Evolutionary conservation across 768 basidiomycete species (phyloP).

Genomic region (Phaeolepiota aurea): DNA sequence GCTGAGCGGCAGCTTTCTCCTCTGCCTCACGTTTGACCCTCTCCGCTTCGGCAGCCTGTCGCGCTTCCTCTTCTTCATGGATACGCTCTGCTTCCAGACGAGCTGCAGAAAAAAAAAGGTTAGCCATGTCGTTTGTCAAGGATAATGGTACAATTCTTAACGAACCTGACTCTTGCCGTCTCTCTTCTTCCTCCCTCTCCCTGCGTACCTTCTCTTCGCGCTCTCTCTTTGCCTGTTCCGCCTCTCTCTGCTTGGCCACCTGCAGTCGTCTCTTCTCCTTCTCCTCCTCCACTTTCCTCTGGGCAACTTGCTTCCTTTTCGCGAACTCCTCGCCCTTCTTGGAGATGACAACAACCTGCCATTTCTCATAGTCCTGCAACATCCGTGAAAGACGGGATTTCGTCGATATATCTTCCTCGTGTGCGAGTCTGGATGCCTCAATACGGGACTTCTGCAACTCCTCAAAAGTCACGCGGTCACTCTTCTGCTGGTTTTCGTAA

Average conservation of each 20-base stretch:
- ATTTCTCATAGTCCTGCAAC: slow-evolving; percentile 54
- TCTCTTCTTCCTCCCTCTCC: slow-evolving; percentile 50
- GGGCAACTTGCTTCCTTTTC: slow-evolving; percentile 46
- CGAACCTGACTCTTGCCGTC: slow-evolving; percentile 44
- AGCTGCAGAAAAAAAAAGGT: slow-evolving; percentile 27
- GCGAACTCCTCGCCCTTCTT: slow-evolving; percentile 61
- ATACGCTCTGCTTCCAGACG: slow-evolving; percentile 46
- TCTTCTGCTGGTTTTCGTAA: slow-evolving; percentile 77
- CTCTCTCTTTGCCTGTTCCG: slow-evolving; percentile 36
- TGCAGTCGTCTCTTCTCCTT: slow-evolving; percentile 62
- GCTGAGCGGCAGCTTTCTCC: slow-evolving; percentile 40
- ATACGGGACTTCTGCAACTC: slow-evolving; percentile 46
- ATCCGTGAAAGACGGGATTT: slow-evolving; percentile 74
- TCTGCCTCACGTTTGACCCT: slow-evolving; percentile 56
- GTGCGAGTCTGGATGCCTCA: slow-evolving; percentile 45
- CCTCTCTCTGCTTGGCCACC: slow-evolving; percentile 52
- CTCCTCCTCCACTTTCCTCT: slow-evolving; percentile 73
- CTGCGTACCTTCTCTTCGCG: slow-evolving; percentile 26
- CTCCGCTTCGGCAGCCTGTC: slow-evolving; percentile 31
- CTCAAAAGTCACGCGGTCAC: slow-evolving; percentile 67
- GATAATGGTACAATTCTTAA: slow-evolving; percentile 1
- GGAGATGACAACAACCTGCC: slow-evolving; percentile 44
- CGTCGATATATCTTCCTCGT: slow-evolving; percentile 59
- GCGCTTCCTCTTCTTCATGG: slow-evolving; percentile 42
- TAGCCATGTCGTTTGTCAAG: slow-evolving; percentile 1